Evolutionary conservation across 2,329 filamentous ascomycete species (phyloP), one percentile per base, ranked within the genome.

Genomic region (Talaromyces sp.): DNA sequence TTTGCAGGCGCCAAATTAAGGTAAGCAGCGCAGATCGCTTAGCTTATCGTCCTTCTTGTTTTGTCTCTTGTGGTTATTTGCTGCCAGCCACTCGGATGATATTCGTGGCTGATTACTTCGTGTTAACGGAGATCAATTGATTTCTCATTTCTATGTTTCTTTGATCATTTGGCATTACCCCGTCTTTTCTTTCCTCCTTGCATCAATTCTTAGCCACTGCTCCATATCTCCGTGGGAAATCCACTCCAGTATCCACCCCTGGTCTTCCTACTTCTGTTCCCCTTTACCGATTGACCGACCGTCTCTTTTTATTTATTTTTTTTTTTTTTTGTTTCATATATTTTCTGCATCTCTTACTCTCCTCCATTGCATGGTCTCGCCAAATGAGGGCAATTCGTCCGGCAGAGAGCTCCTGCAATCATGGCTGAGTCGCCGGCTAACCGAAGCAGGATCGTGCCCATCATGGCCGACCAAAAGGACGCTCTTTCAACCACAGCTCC

Each of bases 371-470:
- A 51, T 59, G 63, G 64, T 65, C 49, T 61, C 58, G 65, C 62
- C 73, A 71, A 74, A 78, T 78, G 76, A 76, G 74, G 75, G 70
- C 69, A 71, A 67, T 70, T 73, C 72, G 70, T 74, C 70, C 70
- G 69, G 71, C 70, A 71, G 72, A 69, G 68, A 56, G 63, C 70
- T 72, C 63, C 65, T 64, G 68, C 72, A 72, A 78, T 63, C 68
- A 80, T 80, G 78, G 75, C 77, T 70, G 72, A 76, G 68, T 67
- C 74, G 64, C 66, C 69, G 69, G 70, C 72, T 66, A 73, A 75
- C 70, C 74, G 74, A 72, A 72, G 72, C 72, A 79, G 78, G 75
- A 78, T 80, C 67, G 77, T 80, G 72, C 78, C 78, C 61, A 77
- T 80, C 71, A 74, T 80, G 71, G 70, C 73, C 65, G 70, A 70